These are phyloP conservation scores for Entomortierella parvispora DNA, from an alignment of 192 early-diverging fungal genomes.

Conservation along the genomic window DNA sequence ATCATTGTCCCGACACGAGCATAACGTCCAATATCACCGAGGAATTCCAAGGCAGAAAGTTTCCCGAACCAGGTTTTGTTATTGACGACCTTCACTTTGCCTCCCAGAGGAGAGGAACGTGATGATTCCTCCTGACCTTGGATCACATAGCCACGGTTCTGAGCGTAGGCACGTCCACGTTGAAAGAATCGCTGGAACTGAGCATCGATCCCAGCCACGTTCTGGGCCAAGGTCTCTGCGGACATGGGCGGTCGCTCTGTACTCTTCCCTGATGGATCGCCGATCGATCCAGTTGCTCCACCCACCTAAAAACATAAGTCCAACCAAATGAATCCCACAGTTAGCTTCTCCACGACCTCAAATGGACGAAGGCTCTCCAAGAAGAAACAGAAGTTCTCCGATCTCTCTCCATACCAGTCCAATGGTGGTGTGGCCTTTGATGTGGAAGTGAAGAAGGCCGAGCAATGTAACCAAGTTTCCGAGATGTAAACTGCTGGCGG, in stretches of 20 bases:
- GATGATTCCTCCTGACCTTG: background rate
- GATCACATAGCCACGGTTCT: constrained; percentile 47
- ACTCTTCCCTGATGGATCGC: constrained; percentile 90
- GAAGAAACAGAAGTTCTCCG: too few species aligned
- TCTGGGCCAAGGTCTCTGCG: constrained; percentile 61
- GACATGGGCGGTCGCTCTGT: constrained; percentile 82
- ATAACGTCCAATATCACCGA: constrained; percentile 82
- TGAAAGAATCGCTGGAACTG: constrained; percentile 81
- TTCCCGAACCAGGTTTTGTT: constrained; percentile 84
- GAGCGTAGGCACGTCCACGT: constrained; percentile 58
- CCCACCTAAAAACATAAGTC: constrained; percentile 65
- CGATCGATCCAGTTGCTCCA: constrained; percentile 92
- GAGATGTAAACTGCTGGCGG: constrained; percentile 87
- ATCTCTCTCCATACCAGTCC: constrained; percentile 83
- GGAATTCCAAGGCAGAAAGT: constrained; percentile 80
- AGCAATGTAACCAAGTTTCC: constrained; percentile 91
- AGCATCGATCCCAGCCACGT: constrained; percentile 71
- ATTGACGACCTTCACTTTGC: constrained; percentile 70
- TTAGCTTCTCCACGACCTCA: too few species aligned
- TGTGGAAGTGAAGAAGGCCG: constrained; percentile 86
- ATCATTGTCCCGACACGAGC: constrained; percentile 88
- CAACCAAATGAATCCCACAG: background rate
- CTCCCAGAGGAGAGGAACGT: background rate
- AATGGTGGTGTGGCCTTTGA: constrained; percentile 82
- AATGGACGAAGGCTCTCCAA: background rate